Evolutionary conservation across 352 stramenopile species (phyloP).

Genomic region (Globisporangium apiculatum): DNA sequence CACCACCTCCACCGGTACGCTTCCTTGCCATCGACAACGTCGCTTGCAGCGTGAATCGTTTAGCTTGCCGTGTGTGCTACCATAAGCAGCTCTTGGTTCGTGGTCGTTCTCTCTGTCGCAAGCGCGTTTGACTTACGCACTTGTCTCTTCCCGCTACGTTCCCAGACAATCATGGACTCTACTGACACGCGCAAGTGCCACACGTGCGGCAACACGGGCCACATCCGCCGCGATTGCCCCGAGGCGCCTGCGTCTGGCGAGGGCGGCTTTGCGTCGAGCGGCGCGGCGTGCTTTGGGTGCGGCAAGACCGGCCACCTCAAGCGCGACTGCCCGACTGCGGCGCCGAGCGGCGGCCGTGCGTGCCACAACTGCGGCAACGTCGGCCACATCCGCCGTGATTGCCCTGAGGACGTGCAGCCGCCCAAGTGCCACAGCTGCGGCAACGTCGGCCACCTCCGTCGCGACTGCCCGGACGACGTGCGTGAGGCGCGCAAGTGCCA

Average conservation of each 20-base stretch:
- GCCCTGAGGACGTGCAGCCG: constrained; percentile 61
- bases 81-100: too few relatives aligned
- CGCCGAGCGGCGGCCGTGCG: constrained; percentile 26
- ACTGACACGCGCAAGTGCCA: constrained; percentile 57
- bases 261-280: constrained; percentile 22
- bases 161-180: constrained; percentile 10
- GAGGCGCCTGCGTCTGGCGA: constrained; percentile 37
- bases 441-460: constrained; percentile 58
- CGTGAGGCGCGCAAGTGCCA: constrained; percentile 73
- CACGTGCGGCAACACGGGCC: constrained; percentile 69
- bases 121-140: not conserved
- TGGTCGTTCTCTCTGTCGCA: not conserved
- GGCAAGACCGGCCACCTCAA: constrained; percentile 77
- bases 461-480: constrained; percentile 61
- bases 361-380: constrained; percentile 82
- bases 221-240: constrained; percentile 74
- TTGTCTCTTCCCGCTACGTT: not conserved
- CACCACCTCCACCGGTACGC: constrained; percentile 3
- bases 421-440: constrained; percentile 81
- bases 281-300: constrained; percentile 63
- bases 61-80: too few relatives aligned
- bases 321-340: constrained; percentile 57
- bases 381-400: constrained; percentile 76
- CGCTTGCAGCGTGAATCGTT: too few relatives aligned
- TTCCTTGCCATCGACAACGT: too few relatives aligned